Percentiles rank a stretch among this genome's conserved stretches.
phyloP scores from a whole-genome alignment of 1,284 basidiomycete species.

The Papiliotrema flavescens region DNA sequence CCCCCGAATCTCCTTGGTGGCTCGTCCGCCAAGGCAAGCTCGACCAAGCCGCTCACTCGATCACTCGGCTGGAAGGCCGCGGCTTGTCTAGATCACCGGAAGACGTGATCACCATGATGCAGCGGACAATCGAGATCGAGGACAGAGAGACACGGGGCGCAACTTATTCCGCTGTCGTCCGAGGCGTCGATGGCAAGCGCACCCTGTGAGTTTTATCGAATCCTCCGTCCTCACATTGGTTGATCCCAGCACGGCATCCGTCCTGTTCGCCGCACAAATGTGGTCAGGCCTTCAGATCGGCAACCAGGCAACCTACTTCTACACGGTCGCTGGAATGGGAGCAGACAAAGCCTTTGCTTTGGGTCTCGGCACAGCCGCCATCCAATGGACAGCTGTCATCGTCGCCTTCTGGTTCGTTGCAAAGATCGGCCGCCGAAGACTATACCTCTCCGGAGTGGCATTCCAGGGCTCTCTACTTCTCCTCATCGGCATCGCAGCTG shows the following conservation, averaged over 20 bases:
- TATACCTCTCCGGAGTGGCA: constrained; percentile 50
- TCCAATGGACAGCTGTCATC: constrained; percentile 27
- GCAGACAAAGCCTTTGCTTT: constrained; percentile 36
- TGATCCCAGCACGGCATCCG: not conserved
- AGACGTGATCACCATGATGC: constrained; percentile 42
- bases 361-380: constrained; percentile 35
- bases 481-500: constrained; percentile 5
- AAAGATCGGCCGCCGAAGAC: constrained; percentile 45
- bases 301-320: constrained; percentile 42
- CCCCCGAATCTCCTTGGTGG: constrained; percentile 28
- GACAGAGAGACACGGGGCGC: constrained; percentile 34
- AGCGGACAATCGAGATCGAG: constrained; percentile 49
- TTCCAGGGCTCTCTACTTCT: constrained; percentile 5
- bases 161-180: constrained; percentile 48
- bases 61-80: constrained; percentile 26
- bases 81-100: constrained; percentile 13
- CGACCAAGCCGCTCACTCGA: constrained; percentile 39
- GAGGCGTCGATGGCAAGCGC: constrained; percentile 45
- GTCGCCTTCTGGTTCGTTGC: constrained; percentile 42
- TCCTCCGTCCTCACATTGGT: too few relatives aligned
- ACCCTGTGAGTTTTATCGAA: constrained; percentile 37
- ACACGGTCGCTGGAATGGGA: constrained; percentile 10
- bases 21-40: constrained; percentile 19
- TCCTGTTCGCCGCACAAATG: constrained; percentile 23
- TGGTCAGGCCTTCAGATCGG: constrained; percentile 34